phyloP scores from a whole-genome alignment of 495 filamentous ascomycete species.

The Neurospora sp. region DNA sequence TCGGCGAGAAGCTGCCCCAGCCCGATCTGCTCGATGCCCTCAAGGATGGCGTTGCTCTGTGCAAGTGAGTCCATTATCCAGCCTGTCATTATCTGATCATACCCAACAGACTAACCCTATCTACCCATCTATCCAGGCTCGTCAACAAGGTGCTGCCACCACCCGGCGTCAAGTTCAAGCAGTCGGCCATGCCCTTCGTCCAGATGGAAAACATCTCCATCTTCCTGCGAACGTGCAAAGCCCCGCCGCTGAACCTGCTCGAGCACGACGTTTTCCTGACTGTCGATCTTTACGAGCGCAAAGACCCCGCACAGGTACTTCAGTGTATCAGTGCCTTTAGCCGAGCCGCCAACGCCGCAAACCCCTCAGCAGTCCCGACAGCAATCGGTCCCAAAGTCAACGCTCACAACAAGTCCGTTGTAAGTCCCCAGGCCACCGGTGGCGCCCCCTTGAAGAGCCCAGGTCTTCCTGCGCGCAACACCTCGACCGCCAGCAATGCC shows the following conservation, averaged over 20 bases:
- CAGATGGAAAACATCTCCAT: constrained; percentile 99
- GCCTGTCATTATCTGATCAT: neutral
- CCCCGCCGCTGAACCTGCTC: constrained; percentile 72
- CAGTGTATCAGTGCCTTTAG: constrained; percentile 91
- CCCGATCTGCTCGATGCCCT: constrained; percentile 74
- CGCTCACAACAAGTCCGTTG: constrained; percentile 39
- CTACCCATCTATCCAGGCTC: constrained; percentile 43
- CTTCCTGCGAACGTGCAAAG: constrained; percentile 81
- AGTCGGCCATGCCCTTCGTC: constrained; percentile 89
- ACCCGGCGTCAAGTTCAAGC: constrained; percentile 68
- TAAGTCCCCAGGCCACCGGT: constrained; percentile 66
- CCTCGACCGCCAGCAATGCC: constrained; percentile 58
- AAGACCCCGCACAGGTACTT: constrained; percentile 93
- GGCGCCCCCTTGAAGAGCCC: constrained; percentile 4
- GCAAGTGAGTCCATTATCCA: constrained; percentile 56
- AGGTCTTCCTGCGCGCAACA: constrained; percentile 42
- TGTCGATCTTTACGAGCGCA: constrained; percentile 91
- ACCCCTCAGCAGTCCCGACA: constrained; percentile 61
- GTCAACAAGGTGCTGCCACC: constrained; percentile 69
- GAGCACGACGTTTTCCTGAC: constrained; percentile 95
- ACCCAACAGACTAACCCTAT: constrained; percentile 10
- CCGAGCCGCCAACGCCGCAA: constrained; percentile 66
- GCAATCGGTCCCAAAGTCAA: constrained; percentile 57
- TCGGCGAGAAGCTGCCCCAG: constrained; percentile 60
- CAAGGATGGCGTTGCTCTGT: constrained; percentile 83